Conservation (phyloP, 176 grass and related monocot species). For the Melocanna baccifera region DNA sequence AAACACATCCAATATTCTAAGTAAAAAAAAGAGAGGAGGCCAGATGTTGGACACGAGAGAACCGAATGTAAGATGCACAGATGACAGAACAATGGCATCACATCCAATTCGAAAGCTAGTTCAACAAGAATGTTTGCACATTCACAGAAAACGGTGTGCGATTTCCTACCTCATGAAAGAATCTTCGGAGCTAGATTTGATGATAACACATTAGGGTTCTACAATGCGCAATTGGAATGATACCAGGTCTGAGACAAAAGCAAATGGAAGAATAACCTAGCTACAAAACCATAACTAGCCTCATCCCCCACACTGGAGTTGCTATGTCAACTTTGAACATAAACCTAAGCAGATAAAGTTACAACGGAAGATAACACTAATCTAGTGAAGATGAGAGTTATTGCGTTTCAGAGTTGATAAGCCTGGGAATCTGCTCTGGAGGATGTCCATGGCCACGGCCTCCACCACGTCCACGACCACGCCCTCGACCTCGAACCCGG, state of each 20-base stretch:
- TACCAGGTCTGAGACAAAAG: constrained; percentile 18
- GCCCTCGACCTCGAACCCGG: constrained; percentile 17
- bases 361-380: constrained; percentile 29
- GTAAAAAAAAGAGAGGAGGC: background rate
- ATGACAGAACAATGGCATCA: background rate
- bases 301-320: constrained; percentile 40
- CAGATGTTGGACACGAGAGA: background rate
- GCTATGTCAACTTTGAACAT: constrained; percentile 43
- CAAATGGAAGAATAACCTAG: constrained; percentile 64
- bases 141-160: constrained; percentile 4
- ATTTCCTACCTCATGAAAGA: constrained; percentile 3
- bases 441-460: constrained; percentile 24
- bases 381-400: background rate
- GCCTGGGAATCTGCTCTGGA: constrained; percentile 40
- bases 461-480: constrained; percentile 28
- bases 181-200: constrained; percentile 40
- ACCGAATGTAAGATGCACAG: background rate
- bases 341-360: constrained; percentile 49
- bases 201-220: background rate
- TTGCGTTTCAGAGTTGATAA: background rate
- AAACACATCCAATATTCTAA: background rate
- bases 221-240: constrained; percentile 44
- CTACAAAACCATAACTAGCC: constrained; percentile 74
- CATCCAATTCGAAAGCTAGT: background rate
- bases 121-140: background rate